Percentiles rank a stretch among this genome's conserved stretches.
phyloP scores from a whole-genome alignment of 306 rosid genomes.

The Chamaecrista fasciculata region DNA sequence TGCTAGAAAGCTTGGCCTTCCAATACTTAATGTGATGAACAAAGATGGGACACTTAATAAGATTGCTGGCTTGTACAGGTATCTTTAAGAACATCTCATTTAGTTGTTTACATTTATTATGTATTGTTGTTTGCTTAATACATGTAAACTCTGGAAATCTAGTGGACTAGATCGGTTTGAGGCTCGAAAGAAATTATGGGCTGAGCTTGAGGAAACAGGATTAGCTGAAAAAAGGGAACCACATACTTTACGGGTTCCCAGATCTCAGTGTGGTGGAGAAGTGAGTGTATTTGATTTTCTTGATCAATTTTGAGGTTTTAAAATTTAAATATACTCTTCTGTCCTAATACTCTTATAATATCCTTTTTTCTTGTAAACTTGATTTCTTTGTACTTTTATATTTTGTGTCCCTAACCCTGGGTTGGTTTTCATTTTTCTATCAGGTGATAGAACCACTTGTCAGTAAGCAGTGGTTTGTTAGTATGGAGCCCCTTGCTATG shows the following conservation, averaged over 20 bases:
- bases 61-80: constrained; percentile 91
- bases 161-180: constrained; percentile 98
- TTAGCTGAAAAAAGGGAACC: constrained; percentile 85
- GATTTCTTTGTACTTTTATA: neutral
- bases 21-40: constrained; percentile 96
- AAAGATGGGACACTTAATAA: constrained; percentile 92
- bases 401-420: neutral
- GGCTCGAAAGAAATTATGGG: constrained; percentile 89
- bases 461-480: constrained; percentile 98
- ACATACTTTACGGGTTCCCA: constrained; percentile 87
- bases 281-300: constrained; percentile 50
- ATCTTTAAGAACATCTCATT: constrained; percentile 23
- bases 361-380: neutral
- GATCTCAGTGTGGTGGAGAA: constrained; percentile 99
- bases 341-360: neutral
- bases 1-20: constrained; percentile 96
- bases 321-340: constrained; percentile 13
- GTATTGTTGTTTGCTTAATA: constrained; percentile 30
- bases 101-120: constrained; percentile 17
- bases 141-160: constrained; percentile 28
- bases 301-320: constrained; percentile 24
- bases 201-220: constrained; percentile 88
- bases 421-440: constrained; percentile 30
- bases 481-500: constrained; percentile 92
- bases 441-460: constrained; percentile 95